Percentiles rank a stretch among this genome's conserved stretches.
Conservation (phyloP, 176 grass and related monocot species). For the Thalia dealbata region DNA sequence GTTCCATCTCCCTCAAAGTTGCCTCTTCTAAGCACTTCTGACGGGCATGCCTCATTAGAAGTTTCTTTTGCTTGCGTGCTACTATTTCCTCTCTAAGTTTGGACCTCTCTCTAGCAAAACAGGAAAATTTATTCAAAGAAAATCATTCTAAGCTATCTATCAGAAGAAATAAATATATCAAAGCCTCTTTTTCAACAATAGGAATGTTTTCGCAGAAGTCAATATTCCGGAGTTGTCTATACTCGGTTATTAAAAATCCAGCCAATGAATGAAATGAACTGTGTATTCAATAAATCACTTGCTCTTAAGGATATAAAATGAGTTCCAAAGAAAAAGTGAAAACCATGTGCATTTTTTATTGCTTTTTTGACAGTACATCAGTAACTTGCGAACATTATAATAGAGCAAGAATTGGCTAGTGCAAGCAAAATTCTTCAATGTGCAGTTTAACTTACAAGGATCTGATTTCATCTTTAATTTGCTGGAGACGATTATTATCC, state of each 20-base stretch:
- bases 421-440: neutral
- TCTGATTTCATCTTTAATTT: slow-evolving; percentile 57
- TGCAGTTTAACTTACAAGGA: slow-evolving; percentile 54
- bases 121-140: slow-evolving; percentile 3
- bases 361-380: neutral
- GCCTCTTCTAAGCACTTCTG: slow-evolving; percentile 79
- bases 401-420: neutral
- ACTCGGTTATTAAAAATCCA: neutral
- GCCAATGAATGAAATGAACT: neutral
- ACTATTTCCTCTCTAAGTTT: slow-evolving; percentile 83
- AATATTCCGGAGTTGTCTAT: no score
- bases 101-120: slow-evolving; percentile 56
- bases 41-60: slow-evolving; percentile 65
- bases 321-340: neutral
- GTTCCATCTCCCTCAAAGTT: slow-evolving; percentile 61
- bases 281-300: neutral
- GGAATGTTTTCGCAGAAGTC: no score
- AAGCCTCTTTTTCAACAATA: no score
- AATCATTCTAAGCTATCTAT: no score
- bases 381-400: neutral
- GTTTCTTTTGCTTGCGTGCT: slow-evolving; percentile 69
- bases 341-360: neutral
- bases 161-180: no score
- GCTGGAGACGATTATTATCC: slow-evolving; percentile 45
- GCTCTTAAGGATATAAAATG: neutral